Percentiles rank a stretch among this genome's conserved stretches.
Conservation (phyloP, 108 stramenopile genomes). For the Skeletonema marinoi region DNA sequence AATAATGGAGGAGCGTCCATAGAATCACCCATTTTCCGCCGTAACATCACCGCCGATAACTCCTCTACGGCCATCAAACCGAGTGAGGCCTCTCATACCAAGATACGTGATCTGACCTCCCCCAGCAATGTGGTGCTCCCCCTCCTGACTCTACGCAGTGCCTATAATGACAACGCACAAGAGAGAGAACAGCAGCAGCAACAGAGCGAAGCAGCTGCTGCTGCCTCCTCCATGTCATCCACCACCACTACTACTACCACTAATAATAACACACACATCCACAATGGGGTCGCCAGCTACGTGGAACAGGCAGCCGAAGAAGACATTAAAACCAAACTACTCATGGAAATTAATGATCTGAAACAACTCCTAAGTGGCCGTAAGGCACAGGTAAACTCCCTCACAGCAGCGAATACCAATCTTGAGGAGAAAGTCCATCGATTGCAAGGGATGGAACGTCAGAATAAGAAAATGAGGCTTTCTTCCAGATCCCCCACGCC, state of each 20-base stretch:
- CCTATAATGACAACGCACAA: neutral
- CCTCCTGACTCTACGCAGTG: constrained; percentile 3
- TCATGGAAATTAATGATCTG: constrained; percentile 3
- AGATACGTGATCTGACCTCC: neutral
- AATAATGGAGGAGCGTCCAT: neutral
- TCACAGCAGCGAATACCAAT: neutral
- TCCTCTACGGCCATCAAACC: neutral
- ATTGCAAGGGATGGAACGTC: neutral
- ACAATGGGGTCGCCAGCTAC: neutral
- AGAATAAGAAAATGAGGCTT: neutral
- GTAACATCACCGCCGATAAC: neutral
- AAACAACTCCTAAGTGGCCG: neutral
- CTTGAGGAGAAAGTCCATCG: neutral
- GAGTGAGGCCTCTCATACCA: neutral
- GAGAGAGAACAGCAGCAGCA: neutral
- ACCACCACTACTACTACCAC: neutral
- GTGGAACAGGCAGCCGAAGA: constrained; percentile 1
- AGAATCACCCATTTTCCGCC: neutral
- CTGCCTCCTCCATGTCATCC: neutral
- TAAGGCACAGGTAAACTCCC: neutral
- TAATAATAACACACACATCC: neutral
- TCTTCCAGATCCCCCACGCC: neutral
- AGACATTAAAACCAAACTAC: constrained; percentile 3
- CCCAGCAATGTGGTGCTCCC: neutral
- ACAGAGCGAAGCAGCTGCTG: neutral